A percentile compares a stretch with the other conserved stretches of the same genome.
Evolutionary conservation across 1,284 basidiomycete species (phyloP).

Genomic region (Cryptococcus jaspeensis): DNA sequence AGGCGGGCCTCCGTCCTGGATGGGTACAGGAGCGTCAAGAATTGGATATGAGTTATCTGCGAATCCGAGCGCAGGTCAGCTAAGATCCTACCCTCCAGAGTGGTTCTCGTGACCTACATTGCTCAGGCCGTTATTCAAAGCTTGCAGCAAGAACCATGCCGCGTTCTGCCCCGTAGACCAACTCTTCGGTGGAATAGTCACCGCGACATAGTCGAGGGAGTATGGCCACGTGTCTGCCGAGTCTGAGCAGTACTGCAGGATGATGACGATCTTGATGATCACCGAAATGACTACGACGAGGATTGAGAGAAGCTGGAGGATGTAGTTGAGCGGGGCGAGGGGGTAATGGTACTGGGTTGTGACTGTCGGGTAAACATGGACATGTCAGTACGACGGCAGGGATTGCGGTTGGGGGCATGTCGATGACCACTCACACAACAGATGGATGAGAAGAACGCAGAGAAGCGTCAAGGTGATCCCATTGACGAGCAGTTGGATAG

Average conservation of each 20-base stretch:
- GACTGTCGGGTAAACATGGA: slow-evolving; percentile 49
- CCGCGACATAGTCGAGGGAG: slow-evolving; percentile 86
- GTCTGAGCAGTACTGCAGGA: slow-evolving; percentile 62
- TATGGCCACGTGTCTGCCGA: slow-evolving; percentile 84
- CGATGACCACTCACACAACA: slow-evolving; percentile 59
- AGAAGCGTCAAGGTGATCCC: slow-evolving; percentile 86
- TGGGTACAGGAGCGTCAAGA: slow-evolving; percentile 91
- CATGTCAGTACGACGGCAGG: not conserved
- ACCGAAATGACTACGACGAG: slow-evolving; percentile 73
- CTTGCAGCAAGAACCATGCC: slow-evolving; percentile 85
- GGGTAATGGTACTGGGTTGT: slow-evolving; percentile 96
- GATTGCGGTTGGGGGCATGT: too few relatives aligned
- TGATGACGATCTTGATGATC: slow-evolving; percentile 72
- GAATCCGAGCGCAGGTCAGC: not conserved
- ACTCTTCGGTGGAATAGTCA: slow-evolving; percentile 67
- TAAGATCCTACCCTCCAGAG: not conserved
- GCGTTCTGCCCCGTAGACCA: slow-evolving; percentile 72
- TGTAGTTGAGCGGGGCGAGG: slow-evolving; percentile 85
- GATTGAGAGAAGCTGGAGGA: slow-evolving; percentile 80
- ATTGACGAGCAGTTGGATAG: slow-evolving; percentile 83
- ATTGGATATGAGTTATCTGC: slow-evolving; percentile 96
- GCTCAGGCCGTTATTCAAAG: slow-evolving; percentile 76
- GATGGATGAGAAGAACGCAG: slow-evolving; percentile 83
- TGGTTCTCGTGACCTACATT: slow-evolving; percentile 59
- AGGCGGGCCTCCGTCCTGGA: slow-evolving; percentile 86